Evolutionary conservation across 2,329 filamentous ascomycete genomes (phyloP).

Genomic region (Apiospora kogelbergensis): DNA sequence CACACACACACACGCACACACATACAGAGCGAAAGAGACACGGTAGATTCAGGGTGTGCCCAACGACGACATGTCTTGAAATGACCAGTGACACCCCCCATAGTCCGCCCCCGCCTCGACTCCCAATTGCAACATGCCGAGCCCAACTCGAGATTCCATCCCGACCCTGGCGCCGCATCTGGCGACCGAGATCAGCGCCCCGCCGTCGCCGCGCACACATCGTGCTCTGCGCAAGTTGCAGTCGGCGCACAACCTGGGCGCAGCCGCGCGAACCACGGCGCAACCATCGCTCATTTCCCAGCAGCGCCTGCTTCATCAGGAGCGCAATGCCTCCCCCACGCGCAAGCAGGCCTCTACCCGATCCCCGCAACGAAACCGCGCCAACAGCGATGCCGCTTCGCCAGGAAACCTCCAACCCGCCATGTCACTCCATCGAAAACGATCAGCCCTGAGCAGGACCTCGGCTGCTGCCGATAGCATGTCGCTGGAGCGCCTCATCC

Average conservation of each 20-base stretch:
- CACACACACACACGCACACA: neutral
- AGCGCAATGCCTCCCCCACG: slow-evolving; percentile 34
- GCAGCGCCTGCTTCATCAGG: slow-evolving; percentile 48
- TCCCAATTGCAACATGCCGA: slow-evolving; percentile 29
- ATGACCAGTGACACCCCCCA: neutral
- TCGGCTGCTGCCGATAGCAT: slow-evolving; percentile 53
- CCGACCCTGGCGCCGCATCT: slow-evolving; percentile 30
- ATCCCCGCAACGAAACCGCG: slow-evolving; percentile 59
- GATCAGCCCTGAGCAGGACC: slow-evolving; percentile 45
- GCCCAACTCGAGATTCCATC: slow-evolving; percentile 27
- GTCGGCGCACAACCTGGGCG: slow-evolving; percentile 69
- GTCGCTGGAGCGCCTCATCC: slow-evolving; percentile 72
- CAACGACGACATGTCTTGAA: slow-evolving; percentile 4
- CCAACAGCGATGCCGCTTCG: slow-evolving; percentile 69
- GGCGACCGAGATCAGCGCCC: slow-evolving; percentile 49
- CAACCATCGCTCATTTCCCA: slow-evolving; percentile 62
- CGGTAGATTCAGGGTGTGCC: neutral
- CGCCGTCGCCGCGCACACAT: slow-evolving; percentile 64
- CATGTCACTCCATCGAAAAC: slow-evolving; percentile 37
- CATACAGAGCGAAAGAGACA: neutral
- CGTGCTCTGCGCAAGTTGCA: slow-evolving; percentile 72
- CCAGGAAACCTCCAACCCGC: slow-evolving; percentile 34
- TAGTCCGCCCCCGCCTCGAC: neutral
- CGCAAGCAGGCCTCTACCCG: slow-evolving; percentile 38
- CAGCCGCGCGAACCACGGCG: slow-evolving; percentile 38